These are phyloP conservation scores for Cystofilobasidium macerans DNA, from an alignment of 768 basidiomycete genomes.

Conservation along the genomic window DNA sequence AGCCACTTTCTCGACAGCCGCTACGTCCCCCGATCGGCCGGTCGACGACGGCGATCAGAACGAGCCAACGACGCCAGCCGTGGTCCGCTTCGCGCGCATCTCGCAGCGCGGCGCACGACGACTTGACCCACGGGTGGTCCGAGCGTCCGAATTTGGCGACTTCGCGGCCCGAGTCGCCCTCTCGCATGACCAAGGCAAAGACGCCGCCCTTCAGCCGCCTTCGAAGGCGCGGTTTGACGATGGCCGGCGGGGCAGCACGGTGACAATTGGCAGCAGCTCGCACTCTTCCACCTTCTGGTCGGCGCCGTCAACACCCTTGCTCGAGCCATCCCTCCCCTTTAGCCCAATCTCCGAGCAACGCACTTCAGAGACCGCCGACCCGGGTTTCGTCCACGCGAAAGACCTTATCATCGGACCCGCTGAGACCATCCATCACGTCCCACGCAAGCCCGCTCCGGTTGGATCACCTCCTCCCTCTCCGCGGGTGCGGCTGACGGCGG, in stretches of 20 bases:
- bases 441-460: neutral
- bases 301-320: neutral
- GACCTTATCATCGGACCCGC: neutral
- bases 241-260: neutral
- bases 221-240: neutral
- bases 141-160: neutral
- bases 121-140: neutral
- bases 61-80: neutral
- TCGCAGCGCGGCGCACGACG: neutral
- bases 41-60: neutral
- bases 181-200: no score
- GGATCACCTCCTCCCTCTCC: no score
- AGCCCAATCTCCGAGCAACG: neutral
- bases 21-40: neutral
- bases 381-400: neutral
- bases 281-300: neutral
- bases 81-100: neutral
- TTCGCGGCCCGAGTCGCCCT: neutral
- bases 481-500: neutral
- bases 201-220: neutral
- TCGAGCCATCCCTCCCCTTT: neutral
- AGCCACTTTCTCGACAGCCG: neutral
- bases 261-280: neutral
- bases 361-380: no score
- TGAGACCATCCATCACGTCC: neutral